phyloP scores from a whole-genome alignment of 2,329 filamentous ascomycete genomes.

The Arthrobotrys sphaeroides region DNA sequence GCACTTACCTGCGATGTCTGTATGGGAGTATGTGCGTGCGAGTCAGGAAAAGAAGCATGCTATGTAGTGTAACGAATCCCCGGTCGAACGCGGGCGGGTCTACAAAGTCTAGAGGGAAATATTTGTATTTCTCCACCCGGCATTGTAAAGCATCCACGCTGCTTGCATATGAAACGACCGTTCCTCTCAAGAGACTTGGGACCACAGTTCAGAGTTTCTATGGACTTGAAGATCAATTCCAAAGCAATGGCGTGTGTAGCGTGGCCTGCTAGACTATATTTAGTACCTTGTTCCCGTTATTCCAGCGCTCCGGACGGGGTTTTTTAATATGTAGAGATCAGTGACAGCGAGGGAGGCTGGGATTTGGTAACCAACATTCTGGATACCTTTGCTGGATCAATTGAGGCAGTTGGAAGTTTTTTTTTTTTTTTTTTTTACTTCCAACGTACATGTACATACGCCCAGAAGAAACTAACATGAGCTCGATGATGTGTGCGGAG shows the following conservation, averaged over 20 bases:
- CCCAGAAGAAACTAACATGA: too few relatives aligned
- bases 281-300: slow-evolving; percentile 11
- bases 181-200: not conserved
- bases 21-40: too few relatives aligned
- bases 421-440: too few relatives aligned
- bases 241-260: slow-evolving; percentile 2
- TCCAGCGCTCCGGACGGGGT: not conserved
- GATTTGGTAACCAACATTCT: not conserved
- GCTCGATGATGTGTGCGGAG: slow-evolving; percentile 35
- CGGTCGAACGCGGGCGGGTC: slow-evolving; percentile 9
- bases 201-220: not conserved
- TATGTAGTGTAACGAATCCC: slow-evolving; percentile 9
- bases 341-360: slow-evolving; percentile 10
- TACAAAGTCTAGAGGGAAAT: not conserved
- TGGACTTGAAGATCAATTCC: slow-evolving; percentile 12
- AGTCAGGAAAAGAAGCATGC: slow-evolving; percentile 8
- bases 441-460: too few relatives aligned
- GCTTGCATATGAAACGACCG: slow-evolving; percentile 9
- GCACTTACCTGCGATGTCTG: too few relatives aligned
- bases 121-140: not conserved
- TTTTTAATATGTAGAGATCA: not conserved
- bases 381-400: not conserved
- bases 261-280: slow-evolving; percentile 18
- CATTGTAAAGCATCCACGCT: slow-evolving; percentile 4
- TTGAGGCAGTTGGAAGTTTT: not conserved